phyloP scores from a whole-genome alignment of 148 eudicot genomes.

The Rhododendron henanense region DNA sequence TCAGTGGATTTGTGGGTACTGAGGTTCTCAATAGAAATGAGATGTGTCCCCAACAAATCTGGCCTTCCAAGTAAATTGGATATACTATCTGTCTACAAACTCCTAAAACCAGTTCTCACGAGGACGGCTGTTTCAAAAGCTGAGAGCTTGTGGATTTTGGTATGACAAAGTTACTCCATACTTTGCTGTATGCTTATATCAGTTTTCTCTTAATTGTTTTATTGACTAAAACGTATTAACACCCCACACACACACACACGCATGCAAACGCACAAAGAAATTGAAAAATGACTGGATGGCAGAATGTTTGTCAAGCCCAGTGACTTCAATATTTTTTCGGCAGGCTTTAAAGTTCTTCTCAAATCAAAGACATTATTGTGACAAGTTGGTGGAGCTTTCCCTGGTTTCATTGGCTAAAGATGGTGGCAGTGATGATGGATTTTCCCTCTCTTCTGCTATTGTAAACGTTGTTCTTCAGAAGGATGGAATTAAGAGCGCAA shows the following conservation, averaged over 20 bases:
- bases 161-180: slow-evolving; percentile 27
- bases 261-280: not conserved
- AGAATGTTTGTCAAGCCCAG: not conserved
- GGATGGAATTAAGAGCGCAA: slow-evolving; percentile 69
- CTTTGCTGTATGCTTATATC: not conserved
- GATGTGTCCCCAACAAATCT: slow-evolving; percentile 23
- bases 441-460: slow-evolving; percentile 68
- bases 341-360: slow-evolving; percentile 70
- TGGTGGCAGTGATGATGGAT: slow-evolving; percentile 76
- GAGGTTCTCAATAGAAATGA: slow-evolving; percentile 66
- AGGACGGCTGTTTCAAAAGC: slow-evolving; percentile 43
- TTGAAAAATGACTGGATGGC: not conserved
- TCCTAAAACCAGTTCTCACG: slow-evolving; percentile 40
- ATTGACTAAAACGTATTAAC: not conserved
- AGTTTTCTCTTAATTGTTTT: not conserved
- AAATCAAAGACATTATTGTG: slow-evolving; percentile 41
- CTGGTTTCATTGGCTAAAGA: slow-evolving; percentile 51
- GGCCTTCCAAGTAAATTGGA: slow-evolving; percentile 36
- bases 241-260: not conserved
- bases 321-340: slow-evolving; percentile 12
- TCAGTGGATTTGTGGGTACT: slow-evolving; percentile 55
- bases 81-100: slow-evolving; percentile 33
- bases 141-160: slow-evolving; percentile 78
- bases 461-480: slow-evolving; percentile 43
- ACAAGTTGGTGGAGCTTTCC: slow-evolving; percentile 62